A percentile compares a stretch with the other conserved stretches of the same genome.
Evolutionary conservation across 805 yeast genomes (phyloP).

Genomic region (Spathaspora passalidarum): DNA sequence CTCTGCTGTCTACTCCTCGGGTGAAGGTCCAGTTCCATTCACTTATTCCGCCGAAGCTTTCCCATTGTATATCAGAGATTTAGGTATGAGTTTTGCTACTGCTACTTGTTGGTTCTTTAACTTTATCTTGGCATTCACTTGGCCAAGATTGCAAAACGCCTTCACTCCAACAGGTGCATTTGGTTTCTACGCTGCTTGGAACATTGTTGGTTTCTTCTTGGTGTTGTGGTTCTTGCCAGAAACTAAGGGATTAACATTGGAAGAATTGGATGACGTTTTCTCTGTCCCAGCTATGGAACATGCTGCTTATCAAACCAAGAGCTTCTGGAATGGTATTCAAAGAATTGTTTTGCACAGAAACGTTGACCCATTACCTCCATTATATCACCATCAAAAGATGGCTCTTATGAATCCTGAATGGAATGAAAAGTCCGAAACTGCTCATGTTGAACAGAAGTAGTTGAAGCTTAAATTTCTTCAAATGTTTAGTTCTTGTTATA

Average conservation of each 20-base stretch:
- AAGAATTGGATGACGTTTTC: conserved; percentile 74
- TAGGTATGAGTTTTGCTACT: conserved; percentile 79
- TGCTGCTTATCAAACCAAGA: conserved; percentile 40
- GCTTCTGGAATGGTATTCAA: conserved; percentile 42
- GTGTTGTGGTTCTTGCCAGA: conserved; percentile 73
- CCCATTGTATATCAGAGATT: conserved; percentile 74
- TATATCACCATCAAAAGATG: conserved; percentile 55
- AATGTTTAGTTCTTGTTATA: conserved; percentile 1
- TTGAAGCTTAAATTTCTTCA: not conserved
- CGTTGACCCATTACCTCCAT: conserved; percentile 50
- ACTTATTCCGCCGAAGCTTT: conserved; percentile 82
- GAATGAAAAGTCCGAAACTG: conserved; percentile 56
- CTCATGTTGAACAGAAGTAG: conserved; percentile 45
- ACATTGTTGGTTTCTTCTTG: conserved; percentile 63
- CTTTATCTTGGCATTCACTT: conserved; percentile 66
- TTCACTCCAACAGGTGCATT: conserved; percentile 83
- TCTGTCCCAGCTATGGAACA: conserved; percentile 55
- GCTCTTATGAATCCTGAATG: conserved; percentile 61
- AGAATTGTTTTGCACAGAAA: conserved; percentile 44
- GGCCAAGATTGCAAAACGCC: conserved; percentile 69
- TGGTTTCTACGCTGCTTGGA: conserved; percentile 88
- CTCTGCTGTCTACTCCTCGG: conserved; percentile 72
- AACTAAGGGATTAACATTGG: conserved; percentile 64
- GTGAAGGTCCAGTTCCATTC: conserved; percentile 89
- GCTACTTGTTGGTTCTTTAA: conserved; percentile 75